Conservation (phyloP, 1,284 basidiomycete species). For the Malassezia slooffiae region DNA sequence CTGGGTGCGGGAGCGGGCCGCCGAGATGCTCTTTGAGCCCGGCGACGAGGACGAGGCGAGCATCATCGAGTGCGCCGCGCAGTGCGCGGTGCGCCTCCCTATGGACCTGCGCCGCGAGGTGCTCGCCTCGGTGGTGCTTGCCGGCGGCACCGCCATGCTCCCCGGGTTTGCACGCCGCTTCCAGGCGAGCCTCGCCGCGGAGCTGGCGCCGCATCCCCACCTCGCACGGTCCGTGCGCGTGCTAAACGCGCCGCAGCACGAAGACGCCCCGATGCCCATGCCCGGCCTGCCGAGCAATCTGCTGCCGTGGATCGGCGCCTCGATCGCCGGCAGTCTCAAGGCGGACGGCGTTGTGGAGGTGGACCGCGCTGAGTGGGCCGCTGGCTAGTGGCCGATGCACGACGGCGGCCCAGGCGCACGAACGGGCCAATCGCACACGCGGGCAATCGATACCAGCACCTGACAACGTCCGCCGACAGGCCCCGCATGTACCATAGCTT, state of each 20-base stretch:
- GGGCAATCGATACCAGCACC: no score
- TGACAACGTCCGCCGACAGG: no score
- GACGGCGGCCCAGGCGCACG: no score
- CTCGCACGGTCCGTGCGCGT: background rate
- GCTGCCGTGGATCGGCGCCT: constrained; percentile 15
- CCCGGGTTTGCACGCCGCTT: constrained; percentile 82
- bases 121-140: constrained; percentile 67
- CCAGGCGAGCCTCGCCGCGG: constrained; percentile 60
- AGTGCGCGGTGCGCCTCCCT: constrained; percentile 54
- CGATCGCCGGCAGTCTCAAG: constrained; percentile 7
- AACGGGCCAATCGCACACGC: no score
- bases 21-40: constrained; percentile 78
- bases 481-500: no score
- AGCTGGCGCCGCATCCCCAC: constrained; percentile 46
- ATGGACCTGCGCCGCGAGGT: constrained; percentile 74
- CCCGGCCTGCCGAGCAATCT: constrained; percentile 2
- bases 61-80: constrained; percentile 65
- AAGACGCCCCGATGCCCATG: background rate
- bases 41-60: constrained; percentile 61
- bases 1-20: constrained; percentile 81
- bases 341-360: background rate
- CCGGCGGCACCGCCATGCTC: constrained; percentile 79
- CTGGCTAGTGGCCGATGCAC: no score
- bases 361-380: no score
- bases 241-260: background rate